Evolutionary conservation across 2,329 filamentous ascomycete species (phyloP).

Genomic region (Dactylellina drechsleri): DNA sequence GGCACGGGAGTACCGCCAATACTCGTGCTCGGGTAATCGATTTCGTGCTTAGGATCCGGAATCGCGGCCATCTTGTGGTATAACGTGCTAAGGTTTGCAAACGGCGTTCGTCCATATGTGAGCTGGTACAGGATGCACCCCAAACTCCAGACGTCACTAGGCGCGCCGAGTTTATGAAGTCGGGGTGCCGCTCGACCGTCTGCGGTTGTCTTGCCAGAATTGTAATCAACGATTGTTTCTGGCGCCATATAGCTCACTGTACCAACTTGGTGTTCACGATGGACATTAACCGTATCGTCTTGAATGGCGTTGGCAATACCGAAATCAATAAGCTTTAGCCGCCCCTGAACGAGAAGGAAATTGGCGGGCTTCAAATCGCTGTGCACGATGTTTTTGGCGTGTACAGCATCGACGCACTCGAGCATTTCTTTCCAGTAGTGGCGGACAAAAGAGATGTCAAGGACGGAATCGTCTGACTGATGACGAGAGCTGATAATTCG

Average conservation of each 20-base stretch:
- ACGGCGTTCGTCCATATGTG: slow-evolving; percentile 96
- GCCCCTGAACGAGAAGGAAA: slow-evolving; percentile 89
- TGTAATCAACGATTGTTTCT: slow-evolving; percentile 89
- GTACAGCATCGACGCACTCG: slow-evolving; percentile 89
- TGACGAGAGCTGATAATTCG: slow-evolving; percentile 80
- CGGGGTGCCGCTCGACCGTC: slow-evolving; percentile 54
- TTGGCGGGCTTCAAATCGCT: slow-evolving; percentile 97
- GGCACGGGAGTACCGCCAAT: slow-evolving; percentile 74
- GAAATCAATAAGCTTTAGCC: slow-evolving; percentile 96
- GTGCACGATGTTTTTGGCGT: slow-evolving; percentile 91
- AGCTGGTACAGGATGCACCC: slow-evolving; percentile 98
- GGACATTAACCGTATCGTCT: slow-evolving; percentile 96
- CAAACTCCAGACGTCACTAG: slow-evolving; percentile 93
- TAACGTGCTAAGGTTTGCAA: slow-evolving; percentile 88
- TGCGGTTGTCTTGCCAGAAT: slow-evolving; percentile 69
- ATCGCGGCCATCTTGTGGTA: slow-evolving; percentile 88
- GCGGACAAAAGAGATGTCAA: slow-evolving; percentile 91
- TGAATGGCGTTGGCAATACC: slow-evolving; percentile 98
- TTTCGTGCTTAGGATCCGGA: slow-evolving; percentile 78
- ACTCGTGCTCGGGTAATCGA: slow-evolving; percentile 76
- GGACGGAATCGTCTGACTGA: slow-evolving; percentile 76
- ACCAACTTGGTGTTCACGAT: slow-evolving; percentile 92
- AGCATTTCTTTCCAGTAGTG: slow-evolving; percentile 99
- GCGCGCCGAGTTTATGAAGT: slow-evolving; percentile 94
- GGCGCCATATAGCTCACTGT: slow-evolving; percentile 99